These are phyloP conservation scores for Pyrenochaeta sp. DNA, from an alignment of 2,329 filamentous ascomycete species.

Conservation along the genomic window DNA sequence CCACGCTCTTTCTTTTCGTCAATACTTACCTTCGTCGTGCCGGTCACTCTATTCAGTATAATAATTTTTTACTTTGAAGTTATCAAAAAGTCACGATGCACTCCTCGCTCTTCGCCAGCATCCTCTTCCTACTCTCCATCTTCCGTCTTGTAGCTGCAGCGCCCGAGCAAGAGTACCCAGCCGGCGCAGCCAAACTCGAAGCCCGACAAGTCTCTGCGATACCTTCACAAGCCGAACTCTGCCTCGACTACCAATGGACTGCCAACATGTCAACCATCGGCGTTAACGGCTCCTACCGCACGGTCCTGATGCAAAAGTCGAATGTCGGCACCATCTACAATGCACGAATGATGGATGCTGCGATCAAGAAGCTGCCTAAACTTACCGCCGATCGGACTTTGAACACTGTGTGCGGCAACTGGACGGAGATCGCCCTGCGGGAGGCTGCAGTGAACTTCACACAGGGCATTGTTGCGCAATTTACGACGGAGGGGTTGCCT, in stretches of 20 bases:
- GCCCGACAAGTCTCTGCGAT: constrained; percentile 37
- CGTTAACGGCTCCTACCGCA: constrained; percentile 57
- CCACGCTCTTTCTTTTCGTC: constrained; percentile 23
- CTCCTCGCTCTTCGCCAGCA: constrained; percentile 32
- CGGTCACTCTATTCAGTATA: constrained; percentile 37
- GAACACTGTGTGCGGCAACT: constrained; percentile 58
- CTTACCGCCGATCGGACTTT: constrained; percentile 53
- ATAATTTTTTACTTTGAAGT: constrained; percentile 17
- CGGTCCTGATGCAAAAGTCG: constrained; percentile 56
- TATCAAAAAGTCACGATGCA: constrained; percentile 30
- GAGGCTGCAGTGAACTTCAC: constrained; percentile 58
- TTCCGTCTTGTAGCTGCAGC: constrained; percentile 28
- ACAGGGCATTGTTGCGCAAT: constrained; percentile 50
- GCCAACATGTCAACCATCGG: constrained; percentile 60
- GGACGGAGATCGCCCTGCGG: constrained; percentile 54
- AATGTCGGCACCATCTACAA: constrained; percentile 52
- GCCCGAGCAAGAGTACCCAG: constrained; percentile 16
- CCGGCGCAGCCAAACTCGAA: constrained; percentile 25
- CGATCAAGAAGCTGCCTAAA: constrained; percentile 48
- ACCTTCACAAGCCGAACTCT: constrained; percentile 41
- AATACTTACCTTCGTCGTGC: constrained; percentile 36
- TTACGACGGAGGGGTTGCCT: constrained; percentile 38
- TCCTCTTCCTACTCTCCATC: constrained; percentile 38
- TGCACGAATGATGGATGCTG: constrained; percentile 54
- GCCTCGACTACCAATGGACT: constrained; percentile 55